phyloP scores from a whole-genome alignment of 495 filamentous ascomycete genomes.

The Diplogelasinospora grovesii region DNA sequence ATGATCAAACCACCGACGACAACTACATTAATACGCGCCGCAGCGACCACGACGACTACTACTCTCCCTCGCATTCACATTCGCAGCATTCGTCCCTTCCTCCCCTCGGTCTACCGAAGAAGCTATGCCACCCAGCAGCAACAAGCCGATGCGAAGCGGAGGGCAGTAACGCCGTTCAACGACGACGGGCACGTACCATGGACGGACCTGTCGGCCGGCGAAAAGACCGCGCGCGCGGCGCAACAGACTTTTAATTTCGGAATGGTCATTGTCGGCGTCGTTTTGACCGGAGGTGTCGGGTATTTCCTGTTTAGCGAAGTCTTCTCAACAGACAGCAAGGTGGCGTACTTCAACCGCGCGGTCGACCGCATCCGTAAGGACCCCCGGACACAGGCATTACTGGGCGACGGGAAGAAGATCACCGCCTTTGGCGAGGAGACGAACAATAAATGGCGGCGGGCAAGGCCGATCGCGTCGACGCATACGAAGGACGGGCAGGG shows the following conservation, averaged over 20 bases:
- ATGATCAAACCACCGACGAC: slow-evolving; percentile 19
- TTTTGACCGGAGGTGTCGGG: slow-evolving; percentile 67
- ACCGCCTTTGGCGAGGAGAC: slow-evolving; percentile 80
- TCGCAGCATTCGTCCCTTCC: slow-evolving; percentile 1
- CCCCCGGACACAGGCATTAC: slow-evolving; percentile 58
- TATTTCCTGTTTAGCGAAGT: slow-evolving; percentile 81
- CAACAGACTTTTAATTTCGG: slow-evolving; percentile 87
- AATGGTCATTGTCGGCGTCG: slow-evolving; percentile 65
- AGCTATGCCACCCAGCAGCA: slow-evolving; percentile 29
- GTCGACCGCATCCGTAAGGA: slow-evolving; percentile 73
- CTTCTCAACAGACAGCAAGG: slow-evolving; percentile 77
- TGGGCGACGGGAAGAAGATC: slow-evolving; percentile 71
- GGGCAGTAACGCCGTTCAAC: slow-evolving; percentile 70
- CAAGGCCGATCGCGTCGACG: slow-evolving; percentile 73
- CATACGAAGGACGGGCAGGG: slow-evolving; percentile 64
- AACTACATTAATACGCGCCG: slow-evolving; percentile 8
- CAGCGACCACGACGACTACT: slow-evolving; percentile 2
- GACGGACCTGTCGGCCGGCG: slow-evolving; percentile 61
- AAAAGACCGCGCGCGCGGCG: slow-evolving; percentile 80
- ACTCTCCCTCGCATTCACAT: background rate
- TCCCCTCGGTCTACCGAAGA: slow-evolving; percentile 15
- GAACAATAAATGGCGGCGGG: slow-evolving; percentile 73
- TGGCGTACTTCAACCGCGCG: slow-evolving; percentile 81
- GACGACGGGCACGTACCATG: slow-evolving; percentile 78
- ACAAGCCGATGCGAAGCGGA: slow-evolving; percentile 35